Evolutionary conservation across 305 asterid genomes (phyloP), one percentile per base, ranked within the genome.

Genomic region (Ilex paraguariensis): DNA sequence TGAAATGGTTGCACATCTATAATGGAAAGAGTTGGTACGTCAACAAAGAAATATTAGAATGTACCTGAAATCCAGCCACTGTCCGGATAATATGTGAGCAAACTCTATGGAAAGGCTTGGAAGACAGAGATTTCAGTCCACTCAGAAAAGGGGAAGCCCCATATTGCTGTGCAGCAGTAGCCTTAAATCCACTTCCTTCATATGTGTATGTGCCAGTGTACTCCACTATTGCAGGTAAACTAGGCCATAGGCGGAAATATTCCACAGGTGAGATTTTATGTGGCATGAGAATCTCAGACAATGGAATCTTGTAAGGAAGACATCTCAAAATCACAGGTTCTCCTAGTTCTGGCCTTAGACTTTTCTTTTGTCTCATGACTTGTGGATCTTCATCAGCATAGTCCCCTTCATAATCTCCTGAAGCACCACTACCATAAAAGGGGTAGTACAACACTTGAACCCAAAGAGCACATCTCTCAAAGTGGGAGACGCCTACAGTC

Each of bases 121-220:
- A 81, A 16, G 96, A 83, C 54, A 91, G 79, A 64, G 92, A 80
- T 70, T 83, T 91, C 67, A 88, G 76, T 76, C 98, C 96, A 48
- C 86, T 85, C 67, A 90, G 87, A 62, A 90, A 90, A 60, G 97
- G 95, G 63, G 97, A 87, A 67, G 86, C 89, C 77, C 97, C 97
- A 64, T 87, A 90, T 75, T 90, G 97, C 73, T 87, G 97, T 10
- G 97, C 95, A 53, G 97, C 97, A 56, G 95, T 90, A 59, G 95
- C 97, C 81, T 79, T 90, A 76, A 90, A 90, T 10, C 97, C 95
- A 76, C 97, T 90, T 66, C 97, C 97, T 85, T 90, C 97, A 30
- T 90, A 90, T 31, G 84, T 77, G 64, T 90, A 87, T n/a, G 90
- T 84, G 63, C 95, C 97, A 0, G 94, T 87, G 64, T 81, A 90